phyloP scores from a whole-genome alignment of 139 green algal species.

The Volvox reticuliferus region DNA sequence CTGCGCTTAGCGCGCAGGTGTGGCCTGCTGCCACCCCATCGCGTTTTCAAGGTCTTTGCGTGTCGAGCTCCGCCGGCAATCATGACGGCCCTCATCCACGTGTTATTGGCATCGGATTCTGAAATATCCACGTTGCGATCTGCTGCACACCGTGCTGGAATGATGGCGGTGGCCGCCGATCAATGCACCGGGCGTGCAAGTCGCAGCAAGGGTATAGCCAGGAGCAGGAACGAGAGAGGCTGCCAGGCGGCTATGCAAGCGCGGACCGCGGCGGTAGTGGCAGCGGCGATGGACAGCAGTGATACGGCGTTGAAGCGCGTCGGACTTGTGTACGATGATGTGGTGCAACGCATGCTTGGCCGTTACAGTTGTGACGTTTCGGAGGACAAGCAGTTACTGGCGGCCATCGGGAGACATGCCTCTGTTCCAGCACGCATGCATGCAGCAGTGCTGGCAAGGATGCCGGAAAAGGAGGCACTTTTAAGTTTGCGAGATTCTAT shows the following conservation, averaged over 20 bases:
- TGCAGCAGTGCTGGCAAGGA: slow-evolving; percentile 30
- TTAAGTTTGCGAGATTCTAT: neutral
- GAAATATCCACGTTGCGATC: neutral
- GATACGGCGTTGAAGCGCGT: neutral
- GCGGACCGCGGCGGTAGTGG: neutral
- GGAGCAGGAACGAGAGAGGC: neutral
- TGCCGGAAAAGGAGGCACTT: slow-evolving; percentile 38
- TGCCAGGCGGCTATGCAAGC: neutral
- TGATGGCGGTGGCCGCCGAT: neutral
- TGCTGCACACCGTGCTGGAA: neutral
- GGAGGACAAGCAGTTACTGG: slow-evolving; percentile 53
- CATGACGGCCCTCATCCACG: neutral
- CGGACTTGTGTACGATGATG: neutral
- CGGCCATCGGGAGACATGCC: neutral
- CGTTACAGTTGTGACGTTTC: slow-evolving; percentile 51
- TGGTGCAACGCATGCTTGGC: slow-evolving; percentile 41
- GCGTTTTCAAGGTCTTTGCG: slow-evolving; percentile 53
- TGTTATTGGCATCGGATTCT: neutral
- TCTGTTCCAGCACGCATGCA: neutral
- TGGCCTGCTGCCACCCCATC: slow-evolving; percentile 50
- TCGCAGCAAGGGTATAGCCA: neutral
- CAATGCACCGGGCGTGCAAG: neutral
- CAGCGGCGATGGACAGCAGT: neutral
- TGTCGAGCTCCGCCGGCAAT: neutral
- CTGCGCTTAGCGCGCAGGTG: neutral